Base-by-base conservation (phyloP, 2,329 filamentous ascomycete species). In the Fusarium sacchari region DNA sequence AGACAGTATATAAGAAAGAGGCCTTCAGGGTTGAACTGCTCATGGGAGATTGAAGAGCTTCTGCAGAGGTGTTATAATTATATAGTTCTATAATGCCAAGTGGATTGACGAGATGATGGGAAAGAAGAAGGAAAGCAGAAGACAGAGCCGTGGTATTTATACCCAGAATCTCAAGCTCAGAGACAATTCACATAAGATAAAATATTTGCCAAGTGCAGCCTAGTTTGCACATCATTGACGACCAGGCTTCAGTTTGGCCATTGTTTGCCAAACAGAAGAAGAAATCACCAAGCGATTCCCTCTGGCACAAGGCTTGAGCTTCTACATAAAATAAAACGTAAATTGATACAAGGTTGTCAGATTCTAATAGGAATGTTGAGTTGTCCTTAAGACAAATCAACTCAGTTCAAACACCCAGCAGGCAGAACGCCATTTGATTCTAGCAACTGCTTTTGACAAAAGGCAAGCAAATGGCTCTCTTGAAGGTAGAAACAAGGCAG, bases 291-390 rank as follows among this genome's bases (percentile, higher is more conserved):
- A 39, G 6, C 9, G 6, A 22, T 5, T 7, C 9, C 6, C 7
- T 53, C 9, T 28, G 7, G 20, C 39, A 40, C 7, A 6, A 40
- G 14, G 1, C 7, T 26, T 18, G 0, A 8, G 15, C 8, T 18
- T 24, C 0, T 18, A 5, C 7, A n/a, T 6, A 6, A 24, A 17
- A 24, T 6, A 12, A 18, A 8, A n/a, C n/a, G 6, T 0, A 15
- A 24, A 17, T 17, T 2, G 6, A 11, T 37, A 20, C 20, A 20
- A 12, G 18, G 20, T 37, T 37, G 18, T 7, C 18, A 12, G 18
- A 37, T 37, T 12, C 36, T 20, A 40, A 6, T 9, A 20, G 9
- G 13, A 15, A 24, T 20, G 6, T 15, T 7, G 8, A 50, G 30
- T 13, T 20, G 15, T 36, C 24, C 4, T 20, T 1, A 3, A 14